phyloP scores from a whole-genome alignment of 305 asterid species.

The Fraxinus floribunda region DNA sequence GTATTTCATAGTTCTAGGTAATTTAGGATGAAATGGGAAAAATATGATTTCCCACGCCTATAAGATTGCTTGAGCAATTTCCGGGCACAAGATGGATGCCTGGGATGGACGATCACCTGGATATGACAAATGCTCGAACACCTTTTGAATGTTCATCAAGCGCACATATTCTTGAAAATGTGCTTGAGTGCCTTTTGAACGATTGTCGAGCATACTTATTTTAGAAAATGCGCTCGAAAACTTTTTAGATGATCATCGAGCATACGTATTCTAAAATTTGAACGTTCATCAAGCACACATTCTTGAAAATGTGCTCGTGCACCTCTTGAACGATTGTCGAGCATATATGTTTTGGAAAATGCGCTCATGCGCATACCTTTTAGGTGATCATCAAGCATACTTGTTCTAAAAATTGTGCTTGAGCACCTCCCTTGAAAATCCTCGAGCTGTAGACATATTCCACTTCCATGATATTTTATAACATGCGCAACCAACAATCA shows the following conservation, averaged over 20 bases:
- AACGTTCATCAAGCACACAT: no score
- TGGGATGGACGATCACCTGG: neutral
- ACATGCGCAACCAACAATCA: neutral
- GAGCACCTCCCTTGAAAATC: neutral
- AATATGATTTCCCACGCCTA: neutral
- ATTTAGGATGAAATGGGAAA: neutral
- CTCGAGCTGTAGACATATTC: neutral
- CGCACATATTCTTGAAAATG: neutral
- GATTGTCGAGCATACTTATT: neutral
- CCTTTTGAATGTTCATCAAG: neutral
- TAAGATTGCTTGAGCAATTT: neutral
- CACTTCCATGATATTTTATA: neutral
- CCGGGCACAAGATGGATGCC: neutral
- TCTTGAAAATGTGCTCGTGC: no score
- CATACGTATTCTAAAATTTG: neutral
- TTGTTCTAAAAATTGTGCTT: neutral
- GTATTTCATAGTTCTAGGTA: neutral
- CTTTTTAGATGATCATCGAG: neutral
- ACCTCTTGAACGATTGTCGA: no score
- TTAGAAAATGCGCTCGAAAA: neutral
- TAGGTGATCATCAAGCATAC: neutral
- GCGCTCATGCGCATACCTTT: neutral
- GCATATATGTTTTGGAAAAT: neutral
- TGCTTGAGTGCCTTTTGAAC: neutral
- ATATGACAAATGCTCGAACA: neutral